Conservation (phyloP, 768 basidiomycete species). For the Tephrocybe rancida region DNA sequence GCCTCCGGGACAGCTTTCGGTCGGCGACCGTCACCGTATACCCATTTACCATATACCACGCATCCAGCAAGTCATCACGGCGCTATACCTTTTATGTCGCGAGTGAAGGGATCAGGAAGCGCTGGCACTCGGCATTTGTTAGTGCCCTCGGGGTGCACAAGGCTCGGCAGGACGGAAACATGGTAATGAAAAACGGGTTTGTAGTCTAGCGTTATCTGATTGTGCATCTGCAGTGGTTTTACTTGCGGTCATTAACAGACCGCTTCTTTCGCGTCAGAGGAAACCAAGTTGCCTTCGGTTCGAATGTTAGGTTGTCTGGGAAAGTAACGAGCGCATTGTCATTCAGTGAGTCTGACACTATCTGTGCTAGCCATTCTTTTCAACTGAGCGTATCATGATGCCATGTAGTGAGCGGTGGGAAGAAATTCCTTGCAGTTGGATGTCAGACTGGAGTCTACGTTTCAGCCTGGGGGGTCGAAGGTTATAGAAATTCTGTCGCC, state of each 20-base stretch:
- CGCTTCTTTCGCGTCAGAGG: constrained; percentile 58
- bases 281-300: constrained; percentile 28
- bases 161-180: constrained; percentile 69
- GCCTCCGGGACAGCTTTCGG: constrained; percentile 57
- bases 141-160: constrained; percentile 67
- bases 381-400: neutral
- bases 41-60: constrained; percentile 80
- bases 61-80: constrained; percentile 52
- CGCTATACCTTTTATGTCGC: constrained; percentile 74
- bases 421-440: constrained; percentile 63
- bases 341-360: constrained; percentile 51
- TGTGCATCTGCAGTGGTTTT: constrained; percentile 60
- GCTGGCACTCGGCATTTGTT: constrained; percentile 63
- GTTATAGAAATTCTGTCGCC: constrained; percentile 31
- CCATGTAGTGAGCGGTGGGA: constrained; percentile 55
- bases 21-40: constrained; percentile 59
- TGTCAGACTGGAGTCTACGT: constrained; percentile 74
- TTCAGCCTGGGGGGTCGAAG: constrained; percentile 52
- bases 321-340: constrained; percentile 59
- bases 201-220: neutral
- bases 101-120: constrained; percentile 56
- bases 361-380: neutral
- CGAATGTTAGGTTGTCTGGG: constrained; percentile 50
- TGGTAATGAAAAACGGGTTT: constrained; percentile 46
- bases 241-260: constrained; percentile 58